These are phyloP conservation scores for Aspergillus candidus DNA, from an alignment of 2,329 filamentous ascomycete species.

Conservation along the genomic window DNA sequence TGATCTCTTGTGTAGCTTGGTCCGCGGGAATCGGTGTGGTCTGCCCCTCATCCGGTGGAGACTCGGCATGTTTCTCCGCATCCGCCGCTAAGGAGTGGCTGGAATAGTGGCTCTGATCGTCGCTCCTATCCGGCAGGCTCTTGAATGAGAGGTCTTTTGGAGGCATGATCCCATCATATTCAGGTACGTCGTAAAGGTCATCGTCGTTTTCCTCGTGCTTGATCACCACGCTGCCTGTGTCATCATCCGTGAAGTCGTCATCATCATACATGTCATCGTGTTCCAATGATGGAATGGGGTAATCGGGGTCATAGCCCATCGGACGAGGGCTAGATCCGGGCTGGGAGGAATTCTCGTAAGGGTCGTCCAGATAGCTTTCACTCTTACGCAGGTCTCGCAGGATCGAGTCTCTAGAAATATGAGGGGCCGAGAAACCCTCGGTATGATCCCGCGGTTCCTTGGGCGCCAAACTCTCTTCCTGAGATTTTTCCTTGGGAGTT, in stretches of 20 bases:
- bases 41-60: conserved; percentile 25
- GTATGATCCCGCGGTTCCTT: conserved; percentile 37
- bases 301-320: conserved; percentile 71
- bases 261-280: conserved; percentile 52
- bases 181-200: conserved; percentile 59
- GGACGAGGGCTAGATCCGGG: conserved; percentile 54
- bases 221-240: conserved; percentile 58
- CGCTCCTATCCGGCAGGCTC: conserved; percentile 34
- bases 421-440: conserved; percentile 57
- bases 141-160: conserved; percentile 28
- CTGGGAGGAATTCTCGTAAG: conserved; percentile 58
- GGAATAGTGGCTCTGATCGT: conserved; percentile 56
- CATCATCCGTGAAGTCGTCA: conserved; percentile 51
- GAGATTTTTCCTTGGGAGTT: not conserved
- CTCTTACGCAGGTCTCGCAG: conserved; percentile 71
- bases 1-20: conserved; percentile 27
- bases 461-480: conserved; percentile 21
- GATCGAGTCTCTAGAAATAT: conserved; percentile 91
- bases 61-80: conserved; percentile 20
- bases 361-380: conserved; percentile 58
- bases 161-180: conserved; percentile 53
- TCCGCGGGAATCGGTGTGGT: conserved; percentile 27
- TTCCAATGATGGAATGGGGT: conserved; percentile 83
- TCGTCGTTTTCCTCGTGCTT: conserved; percentile 59
- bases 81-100: conserved; percentile 32